Evolutionary conservation across 2,329 filamentous ascomycete species (phyloP), one percentile per base, ranked within the genome.

Genomic region (Knufia petricola): DNA sequence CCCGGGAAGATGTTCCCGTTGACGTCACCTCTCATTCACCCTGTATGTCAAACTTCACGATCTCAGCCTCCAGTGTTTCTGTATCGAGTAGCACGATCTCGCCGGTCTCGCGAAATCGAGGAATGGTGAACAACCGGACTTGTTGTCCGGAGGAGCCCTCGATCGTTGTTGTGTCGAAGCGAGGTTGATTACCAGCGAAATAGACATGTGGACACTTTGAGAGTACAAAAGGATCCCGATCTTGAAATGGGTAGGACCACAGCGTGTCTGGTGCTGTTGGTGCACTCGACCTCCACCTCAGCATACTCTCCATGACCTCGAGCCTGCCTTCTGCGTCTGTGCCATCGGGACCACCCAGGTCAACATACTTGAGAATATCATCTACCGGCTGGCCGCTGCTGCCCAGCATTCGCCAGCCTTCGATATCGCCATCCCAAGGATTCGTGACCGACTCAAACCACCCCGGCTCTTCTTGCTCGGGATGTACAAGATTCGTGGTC

Each of bases 171-270:
- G 84, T 89, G 45, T 79, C 81, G 64, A 94, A 94, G 46, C 74
- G 73, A 2, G 87, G 82, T 64, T 95, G 88, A 58, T 85, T 88
- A 13, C 89, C 89, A 1, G 85, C 84, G 63, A 98, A 87, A 69
- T 87, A 96, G 26, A 98, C 72, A 61, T 98, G 90, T 2, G 92
- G 92, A 54, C 87, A 94, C 15, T 81, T 71, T 54, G 82, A 79
- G 59, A 98, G 75, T 37, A 96, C 84, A 61, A 96, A 94, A 0
- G 87, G 88, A 61, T 98, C 94, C 43, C 87, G 78, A 15, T 92
- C 85, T 66, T 96, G 89, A 67, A 95, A 98, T 0, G 92, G 92
- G 62, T 96, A 98, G 61, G 85, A 89, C 86, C 87, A 87, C 89
- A 98, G 64, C 0, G 94, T 98, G 66, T 98, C 94, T 0, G 94